Evolutionary conservation across 768 basidiomycete genomes (phyloP).

Genomic region (Collybia sp.): DNA sequence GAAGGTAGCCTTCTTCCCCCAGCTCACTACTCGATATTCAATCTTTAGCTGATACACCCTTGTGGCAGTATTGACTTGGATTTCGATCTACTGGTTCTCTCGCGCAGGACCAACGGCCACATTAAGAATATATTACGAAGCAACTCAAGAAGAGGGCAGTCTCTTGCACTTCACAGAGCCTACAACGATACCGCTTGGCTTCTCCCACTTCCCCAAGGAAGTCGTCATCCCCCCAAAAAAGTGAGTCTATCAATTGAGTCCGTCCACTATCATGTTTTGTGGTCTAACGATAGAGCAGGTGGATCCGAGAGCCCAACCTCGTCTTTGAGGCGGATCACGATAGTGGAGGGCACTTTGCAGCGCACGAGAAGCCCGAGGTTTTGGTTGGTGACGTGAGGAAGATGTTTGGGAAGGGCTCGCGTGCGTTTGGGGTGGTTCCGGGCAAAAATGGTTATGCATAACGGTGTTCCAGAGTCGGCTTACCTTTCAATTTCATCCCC

Average conservation of each 20-base stretch:
- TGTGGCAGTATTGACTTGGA: no score
- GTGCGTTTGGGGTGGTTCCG: conserved; percentile 41
- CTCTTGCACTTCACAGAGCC: conserved; percentile 3
- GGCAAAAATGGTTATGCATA: conserved; percentile 37
- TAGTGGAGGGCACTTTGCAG: conserved; percentile 56
- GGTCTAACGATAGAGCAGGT: conserved; percentile 24
- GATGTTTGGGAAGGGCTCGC: conserved; percentile 53
- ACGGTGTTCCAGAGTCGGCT: no score
- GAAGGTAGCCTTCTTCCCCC: no score
- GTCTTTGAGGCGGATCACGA: conserved; percentile 47
- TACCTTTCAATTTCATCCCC: no score
- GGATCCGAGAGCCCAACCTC: conserved; percentile 29
- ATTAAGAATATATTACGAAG: conserved; percentile 55
- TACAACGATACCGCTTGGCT: no score
- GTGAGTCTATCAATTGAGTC: conserved; percentile 14
- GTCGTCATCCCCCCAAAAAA: conserved; percentile 21
- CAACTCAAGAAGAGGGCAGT: conserved; percentile 8
- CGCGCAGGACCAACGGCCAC: conserved; percentile 54
- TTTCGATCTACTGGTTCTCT: no score
- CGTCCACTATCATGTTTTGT: neutral
- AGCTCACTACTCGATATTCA: no score
- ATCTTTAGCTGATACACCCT: no score
- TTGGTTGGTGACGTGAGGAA: conserved; percentile 46
- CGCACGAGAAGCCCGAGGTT: conserved; percentile 41
- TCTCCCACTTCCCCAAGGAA: conserved; percentile 54